Evolutionary conservation across 352 stramenopile species (phyloP).

Genomic region (Pythium aristosporum): DNA sequence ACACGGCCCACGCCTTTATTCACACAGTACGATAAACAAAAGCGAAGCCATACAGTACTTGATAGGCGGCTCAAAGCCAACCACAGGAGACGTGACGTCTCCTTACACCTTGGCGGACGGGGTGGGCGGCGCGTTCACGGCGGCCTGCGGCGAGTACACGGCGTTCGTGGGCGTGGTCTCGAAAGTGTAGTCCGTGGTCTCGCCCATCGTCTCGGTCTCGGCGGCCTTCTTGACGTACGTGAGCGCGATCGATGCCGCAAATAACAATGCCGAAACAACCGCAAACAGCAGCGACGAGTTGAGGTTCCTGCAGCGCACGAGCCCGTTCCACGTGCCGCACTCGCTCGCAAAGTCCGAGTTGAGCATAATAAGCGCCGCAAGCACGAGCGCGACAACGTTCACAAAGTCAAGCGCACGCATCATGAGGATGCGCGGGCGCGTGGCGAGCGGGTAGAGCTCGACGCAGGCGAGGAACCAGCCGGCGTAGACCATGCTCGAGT

Average conservation of each 20-base stretch:
- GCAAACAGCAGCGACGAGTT: conserved; percentile 35
- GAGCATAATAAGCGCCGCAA: not conserved
- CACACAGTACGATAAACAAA: too few species aligned
- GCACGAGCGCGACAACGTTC: conserved; percentile 27
- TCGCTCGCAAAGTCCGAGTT: conserved; percentile 32
- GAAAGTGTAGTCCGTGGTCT: conserved; percentile 10
- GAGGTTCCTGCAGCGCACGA: conserved; percentile 42
- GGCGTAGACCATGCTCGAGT: conserved; percentile 33
- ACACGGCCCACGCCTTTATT: too few species aligned
- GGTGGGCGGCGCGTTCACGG: conserved; percentile 9
- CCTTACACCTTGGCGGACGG: conserved; percentile 29
- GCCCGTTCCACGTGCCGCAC: conserved; percentile 33
- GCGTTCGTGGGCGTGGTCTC: conserved; percentile 24
- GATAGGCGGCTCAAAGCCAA: too few species aligned
- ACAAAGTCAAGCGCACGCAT: conserved; percentile 29
- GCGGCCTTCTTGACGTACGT: conserved; percentile 29
- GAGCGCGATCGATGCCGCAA: conserved; percentile 34
- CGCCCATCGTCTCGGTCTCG: not conserved
- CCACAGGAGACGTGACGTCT: not conserved
- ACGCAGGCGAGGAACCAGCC: conserved; percentile 22
- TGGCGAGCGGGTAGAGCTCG: conserved; percentile 33
- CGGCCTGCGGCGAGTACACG: conserved; percentile 16
- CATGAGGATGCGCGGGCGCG: conserved; percentile 29
- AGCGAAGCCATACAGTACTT: too few species aligned
- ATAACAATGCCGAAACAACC: conserved; percentile 32